Conservation (phyloP, 306 rosid species). For the Prunus salicina region DNA sequence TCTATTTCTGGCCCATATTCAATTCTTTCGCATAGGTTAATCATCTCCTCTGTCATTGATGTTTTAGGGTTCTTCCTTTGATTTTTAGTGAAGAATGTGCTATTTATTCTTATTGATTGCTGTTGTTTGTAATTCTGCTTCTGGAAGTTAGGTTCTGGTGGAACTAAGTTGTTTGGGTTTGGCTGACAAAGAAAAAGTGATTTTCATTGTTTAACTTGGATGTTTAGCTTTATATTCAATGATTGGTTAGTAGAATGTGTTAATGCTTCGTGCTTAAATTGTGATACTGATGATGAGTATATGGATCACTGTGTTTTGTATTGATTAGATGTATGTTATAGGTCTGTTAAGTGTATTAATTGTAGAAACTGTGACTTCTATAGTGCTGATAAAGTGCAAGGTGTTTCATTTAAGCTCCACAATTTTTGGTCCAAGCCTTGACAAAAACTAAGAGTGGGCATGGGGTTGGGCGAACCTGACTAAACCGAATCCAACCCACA, state of each 20-base stretch:
- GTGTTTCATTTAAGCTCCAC: neutral
- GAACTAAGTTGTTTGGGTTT: neutral
- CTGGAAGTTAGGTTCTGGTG: neutral
- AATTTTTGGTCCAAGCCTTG: neutral
- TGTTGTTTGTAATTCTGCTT: neutral
- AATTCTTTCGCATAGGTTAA: neutral
- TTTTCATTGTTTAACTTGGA: neutral
- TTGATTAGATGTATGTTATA: neutral
- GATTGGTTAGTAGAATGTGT: neutral
- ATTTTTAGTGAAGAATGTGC: slow-evolving; percentile 7
- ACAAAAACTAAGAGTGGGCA: neutral
- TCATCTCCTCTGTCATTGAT: neutral
- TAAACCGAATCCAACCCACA: neutral
- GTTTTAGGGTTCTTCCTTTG: slow-evolving; percentile 27
- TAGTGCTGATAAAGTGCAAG: too few species aligned
- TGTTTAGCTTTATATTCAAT: neutral
- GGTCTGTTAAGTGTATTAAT: neutral
- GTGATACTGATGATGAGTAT: neutral
- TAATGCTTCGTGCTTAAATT: neutral
- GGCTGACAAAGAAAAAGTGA: neutral
- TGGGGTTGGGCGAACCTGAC: neutral
- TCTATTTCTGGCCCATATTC: neutral
- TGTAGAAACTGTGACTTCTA: neutral
- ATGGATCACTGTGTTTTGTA: neutral
- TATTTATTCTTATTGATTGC: neutral